phyloP scores from a whole-genome alignment of 1,284 basidiomycete genomes.

The Retiboletus flavoniger region DNA sequence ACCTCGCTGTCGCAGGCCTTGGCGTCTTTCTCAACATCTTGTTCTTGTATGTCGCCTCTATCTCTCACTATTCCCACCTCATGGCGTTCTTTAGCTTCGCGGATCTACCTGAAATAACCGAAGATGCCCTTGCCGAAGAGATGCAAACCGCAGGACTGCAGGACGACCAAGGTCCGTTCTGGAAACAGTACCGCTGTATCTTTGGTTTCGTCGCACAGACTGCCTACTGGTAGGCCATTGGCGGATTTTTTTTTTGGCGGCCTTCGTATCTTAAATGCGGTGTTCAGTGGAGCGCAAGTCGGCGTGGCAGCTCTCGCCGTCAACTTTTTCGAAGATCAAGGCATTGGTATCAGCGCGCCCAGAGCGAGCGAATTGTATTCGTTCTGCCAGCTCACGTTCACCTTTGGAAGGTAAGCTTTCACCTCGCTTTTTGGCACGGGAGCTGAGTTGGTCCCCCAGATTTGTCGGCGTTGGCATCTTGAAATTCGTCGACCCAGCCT shows the following conservation, averaged over 20 bases:
- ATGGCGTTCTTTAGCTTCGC: conserved; percentile 49
- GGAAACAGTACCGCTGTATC: conserved; percentile 69
- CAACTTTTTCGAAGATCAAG: conserved; percentile 65
- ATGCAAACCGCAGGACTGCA: conserved; percentile 44
- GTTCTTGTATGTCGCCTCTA: conserved; percentile 52
- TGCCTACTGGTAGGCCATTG: conserved; percentile 52
- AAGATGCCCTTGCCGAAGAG: conserved; percentile 59
- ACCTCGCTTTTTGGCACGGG: background rate
- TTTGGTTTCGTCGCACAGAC: conserved; percentile 76
- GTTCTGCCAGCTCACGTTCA: conserved; percentile 73
- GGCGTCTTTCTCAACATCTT: conserved; percentile 63
- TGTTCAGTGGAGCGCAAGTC: conserved; percentile 65
- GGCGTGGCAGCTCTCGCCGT: conserved; percentile 72
- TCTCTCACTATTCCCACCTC: background rate
- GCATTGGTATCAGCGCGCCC: conserved; percentile 53
- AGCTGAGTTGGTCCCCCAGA: conserved; percentile 31
- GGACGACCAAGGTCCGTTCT: conserved; percentile 56
- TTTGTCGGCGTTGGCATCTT: conserved; percentile 66
- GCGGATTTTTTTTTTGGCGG: background rate
- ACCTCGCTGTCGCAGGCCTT: conserved; percentile 72
- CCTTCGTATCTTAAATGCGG: background rate
- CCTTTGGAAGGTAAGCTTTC: conserved; percentile 53
- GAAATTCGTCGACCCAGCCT: conserved; percentile 62
- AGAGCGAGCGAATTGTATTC: conserved; percentile 66
- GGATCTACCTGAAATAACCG: conserved; percentile 73